Evolutionary conservation across 495 filamentous ascomycete species (phyloP).

Genomic region (Bryoglossum gracile): DNA sequence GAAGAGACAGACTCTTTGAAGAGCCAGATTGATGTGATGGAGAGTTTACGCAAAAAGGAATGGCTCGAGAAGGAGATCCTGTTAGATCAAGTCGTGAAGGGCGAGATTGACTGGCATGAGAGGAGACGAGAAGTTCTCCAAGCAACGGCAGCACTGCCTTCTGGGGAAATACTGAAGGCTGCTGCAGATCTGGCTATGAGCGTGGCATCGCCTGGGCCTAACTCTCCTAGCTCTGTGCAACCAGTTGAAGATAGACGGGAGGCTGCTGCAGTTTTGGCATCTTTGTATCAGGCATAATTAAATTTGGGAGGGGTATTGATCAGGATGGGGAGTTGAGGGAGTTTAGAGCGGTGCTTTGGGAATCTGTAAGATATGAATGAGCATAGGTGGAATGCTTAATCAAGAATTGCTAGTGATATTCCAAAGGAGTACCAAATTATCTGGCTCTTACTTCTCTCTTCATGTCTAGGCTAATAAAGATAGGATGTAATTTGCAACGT

Average conservation of each 20-base stretch:
- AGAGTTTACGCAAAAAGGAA: slow-evolving; percentile 61
- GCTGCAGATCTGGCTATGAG: background rate
- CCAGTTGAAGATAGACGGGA: slow-evolving; percentile 18
- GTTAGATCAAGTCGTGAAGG: slow-evolving; percentile 45
- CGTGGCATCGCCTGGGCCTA: background rate
- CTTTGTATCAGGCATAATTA: slow-evolving; percentile 16
- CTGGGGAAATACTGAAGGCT: slow-evolving; percentile 10
- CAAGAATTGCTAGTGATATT: too few relatives aligned
- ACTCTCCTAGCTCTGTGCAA: slow-evolving; percentile 2
- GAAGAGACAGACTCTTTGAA: slow-evolving; percentile 58
- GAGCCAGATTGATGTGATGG: slow-evolving; percentile 54
- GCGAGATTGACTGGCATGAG: slow-evolving; percentile 43
- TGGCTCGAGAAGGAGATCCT: slow-evolving; percentile 79
- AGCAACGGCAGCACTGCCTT: slow-evolving; percentile 8
- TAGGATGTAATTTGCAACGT: too few relatives aligned
- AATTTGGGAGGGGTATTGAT: background rate
- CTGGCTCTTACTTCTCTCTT: too few relatives aligned
- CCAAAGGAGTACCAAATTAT: too few relatives aligned
- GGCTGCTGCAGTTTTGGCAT: slow-evolving; percentile 20
- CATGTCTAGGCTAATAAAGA: too few relatives aligned
- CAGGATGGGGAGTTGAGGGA: background rate
- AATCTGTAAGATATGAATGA: background rate
- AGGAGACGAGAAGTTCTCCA: slow-evolving; percentile 33
- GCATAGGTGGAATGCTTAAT: too few relatives aligned
- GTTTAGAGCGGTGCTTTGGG: slow-evolving; percentile 3